These are phyloP conservation scores for Colletotrichum australisinense DNA, from an alignment of 2,329 filamentous ascomycete species.

Conservation along the genomic window DNA sequence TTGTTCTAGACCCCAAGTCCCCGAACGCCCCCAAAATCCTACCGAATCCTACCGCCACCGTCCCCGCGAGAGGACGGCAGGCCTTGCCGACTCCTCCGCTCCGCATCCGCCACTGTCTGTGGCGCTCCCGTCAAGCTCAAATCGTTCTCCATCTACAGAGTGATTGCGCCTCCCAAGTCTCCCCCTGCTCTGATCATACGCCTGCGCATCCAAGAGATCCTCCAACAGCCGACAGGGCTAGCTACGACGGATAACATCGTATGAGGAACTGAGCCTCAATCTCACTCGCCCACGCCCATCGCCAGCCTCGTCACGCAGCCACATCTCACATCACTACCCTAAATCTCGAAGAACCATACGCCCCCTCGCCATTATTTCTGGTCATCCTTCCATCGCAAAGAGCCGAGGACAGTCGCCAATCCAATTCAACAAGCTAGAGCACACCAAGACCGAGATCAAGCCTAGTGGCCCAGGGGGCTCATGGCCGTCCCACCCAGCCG, in stretches of 20 bases:
- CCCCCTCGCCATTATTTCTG: neutral
- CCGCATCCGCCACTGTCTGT: neutral
- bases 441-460: neutral
- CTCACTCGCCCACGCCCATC: slow-evolving; percentile 10
- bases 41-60: slow-evolving; percentile 15
- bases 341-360: neutral
- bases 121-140: neutral
- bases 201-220: neutral
- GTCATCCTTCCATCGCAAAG: neutral
- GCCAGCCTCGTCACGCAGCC: slow-evolving; percentile 17
- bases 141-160: neutral
- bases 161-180: neutral
- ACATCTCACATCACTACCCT: slow-evolving; percentile 28
- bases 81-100: slow-evolving; percentile 5
- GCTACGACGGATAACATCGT: neutral
- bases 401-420: neutral
- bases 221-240: neutral
- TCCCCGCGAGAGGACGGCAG: neutral
- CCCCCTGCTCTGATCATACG: neutral
- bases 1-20: neutral
- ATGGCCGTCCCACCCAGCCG: neutral
- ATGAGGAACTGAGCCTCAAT: slow-evolving; percentile 26
- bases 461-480: neutral
- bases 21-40: slow-evolving; percentile 8
- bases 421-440: neutral